Conservation (phyloP, 208 protist species). For the Acanthamoeba castellanii region DNA sequence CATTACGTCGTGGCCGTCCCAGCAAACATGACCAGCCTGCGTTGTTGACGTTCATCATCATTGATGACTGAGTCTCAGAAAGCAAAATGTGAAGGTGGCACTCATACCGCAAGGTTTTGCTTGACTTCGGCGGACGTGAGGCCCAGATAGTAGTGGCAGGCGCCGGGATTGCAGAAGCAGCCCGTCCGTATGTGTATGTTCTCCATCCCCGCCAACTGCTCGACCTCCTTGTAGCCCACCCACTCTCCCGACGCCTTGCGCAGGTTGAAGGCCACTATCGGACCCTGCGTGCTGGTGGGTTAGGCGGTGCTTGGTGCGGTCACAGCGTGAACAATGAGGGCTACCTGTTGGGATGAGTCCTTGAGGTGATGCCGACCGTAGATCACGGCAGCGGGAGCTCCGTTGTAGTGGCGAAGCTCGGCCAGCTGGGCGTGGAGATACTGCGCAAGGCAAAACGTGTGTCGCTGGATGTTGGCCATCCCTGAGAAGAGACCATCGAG, state of each 20-base stretch:
- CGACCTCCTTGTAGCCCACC: conserved; percentile 86
- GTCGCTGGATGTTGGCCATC: conserved; percentile 80
- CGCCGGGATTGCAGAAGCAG: conserved; percentile 91
- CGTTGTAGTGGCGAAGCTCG: conserved; percentile 78
- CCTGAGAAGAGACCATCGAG: neutral
- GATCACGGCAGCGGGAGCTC: conserved; percentile 53
- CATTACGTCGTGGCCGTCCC: conserved; percentile 88
- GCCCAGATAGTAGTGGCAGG: conserved; percentile 87
- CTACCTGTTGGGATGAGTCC: neutral
- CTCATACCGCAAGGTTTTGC: conserved; percentile 48
- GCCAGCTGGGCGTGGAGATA: conserved; percentile 74
- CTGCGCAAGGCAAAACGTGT: conserved; percentile 78
- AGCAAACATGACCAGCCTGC: conserved; percentile 88
- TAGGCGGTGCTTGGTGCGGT: neutral
- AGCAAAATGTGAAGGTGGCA: neutral
- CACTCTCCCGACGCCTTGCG: conserved; percentile 76
- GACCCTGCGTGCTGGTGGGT: conserved; percentile 9
- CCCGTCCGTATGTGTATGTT: conserved; percentile 85
- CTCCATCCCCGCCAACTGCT: conserved; percentile 80
- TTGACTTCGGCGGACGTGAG: conserved; percentile 78
- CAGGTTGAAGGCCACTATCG: conserved; percentile 88
- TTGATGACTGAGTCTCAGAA: too few relatives aligned
- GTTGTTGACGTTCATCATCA: too few relatives aligned
- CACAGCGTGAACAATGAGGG: neutral
- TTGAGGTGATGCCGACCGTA: conserved; percentile 72